Evolutionary conservation across 23 red algal genomes (phyloP).

Genomic region (Gracilariopsis chorda): DNA sequence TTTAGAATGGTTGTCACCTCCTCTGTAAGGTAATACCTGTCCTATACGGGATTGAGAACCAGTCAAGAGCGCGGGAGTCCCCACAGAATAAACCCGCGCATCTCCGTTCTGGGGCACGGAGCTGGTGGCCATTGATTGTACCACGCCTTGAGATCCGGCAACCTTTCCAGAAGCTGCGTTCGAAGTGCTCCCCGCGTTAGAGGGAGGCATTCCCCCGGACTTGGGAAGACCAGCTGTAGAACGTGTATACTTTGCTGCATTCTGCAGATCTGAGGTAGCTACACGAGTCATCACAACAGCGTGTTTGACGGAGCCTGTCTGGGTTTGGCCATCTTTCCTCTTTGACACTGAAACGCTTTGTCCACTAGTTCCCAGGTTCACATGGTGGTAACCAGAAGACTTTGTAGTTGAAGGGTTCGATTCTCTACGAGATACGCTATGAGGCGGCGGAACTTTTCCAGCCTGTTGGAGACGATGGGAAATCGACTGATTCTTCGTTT

Average conservation of each 20-base stretch:
- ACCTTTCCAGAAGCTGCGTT: neutral
- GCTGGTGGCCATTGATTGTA: neutral
- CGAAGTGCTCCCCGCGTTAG: neutral
- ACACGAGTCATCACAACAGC: neutral
- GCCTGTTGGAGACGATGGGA: neutral
- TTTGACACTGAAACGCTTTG: neutral
- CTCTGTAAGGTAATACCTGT: neutral
- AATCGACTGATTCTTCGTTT: neutral
- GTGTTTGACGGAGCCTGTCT: neutral
- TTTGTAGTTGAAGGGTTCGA: neutral
- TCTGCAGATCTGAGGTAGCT: neutral
- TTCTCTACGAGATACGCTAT: neutral
- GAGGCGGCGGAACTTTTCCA: conserved; percentile 11
- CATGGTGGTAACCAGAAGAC: neutral
- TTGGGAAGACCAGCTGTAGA: neutral
- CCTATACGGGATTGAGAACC: neutral
- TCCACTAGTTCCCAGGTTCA: neutral
- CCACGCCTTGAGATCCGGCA: neutral
- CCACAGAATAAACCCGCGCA: neutral
- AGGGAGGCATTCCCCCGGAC: neutral
- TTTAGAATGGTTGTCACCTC: too few relatives aligned
- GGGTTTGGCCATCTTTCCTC: neutral
- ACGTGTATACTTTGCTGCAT: neutral
- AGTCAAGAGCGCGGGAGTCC: neutral
- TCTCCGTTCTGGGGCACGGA: neutral